Conservation (phyloP, 345 rosid species). For the Luvunga scandens region DNA sequence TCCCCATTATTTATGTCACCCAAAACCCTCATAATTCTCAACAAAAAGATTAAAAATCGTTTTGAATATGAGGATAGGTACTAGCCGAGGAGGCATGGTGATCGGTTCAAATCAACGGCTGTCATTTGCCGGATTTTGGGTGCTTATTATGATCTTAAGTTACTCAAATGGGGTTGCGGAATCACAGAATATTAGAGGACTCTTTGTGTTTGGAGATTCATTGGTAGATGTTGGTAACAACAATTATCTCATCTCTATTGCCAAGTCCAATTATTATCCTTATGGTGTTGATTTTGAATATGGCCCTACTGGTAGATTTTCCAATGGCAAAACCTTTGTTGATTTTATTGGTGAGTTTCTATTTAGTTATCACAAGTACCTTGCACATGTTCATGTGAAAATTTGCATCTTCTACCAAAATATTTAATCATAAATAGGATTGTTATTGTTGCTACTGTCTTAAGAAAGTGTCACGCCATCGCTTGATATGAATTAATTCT, state of each 20-base stretch:
- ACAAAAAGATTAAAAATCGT: too few species aligned
- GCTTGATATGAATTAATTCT: too few species aligned
- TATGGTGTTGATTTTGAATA: constrained; percentile 74
- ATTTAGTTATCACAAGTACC: not conserved
- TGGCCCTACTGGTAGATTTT: constrained; percentile 76
- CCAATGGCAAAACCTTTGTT: constrained; percentile 64
- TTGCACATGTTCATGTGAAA: too few species aligned
- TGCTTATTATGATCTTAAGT: constrained; percentile 21
- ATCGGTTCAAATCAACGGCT: not conserved
- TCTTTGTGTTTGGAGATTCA: constrained; percentile 91
- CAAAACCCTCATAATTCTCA: not conserved
- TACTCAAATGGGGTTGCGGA: constrained; percentile 24
- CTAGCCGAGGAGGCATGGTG: not conserved
- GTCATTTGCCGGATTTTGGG: constrained; percentile 14
- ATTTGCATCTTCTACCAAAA: not conserved
- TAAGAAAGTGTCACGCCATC: too few species aligned
- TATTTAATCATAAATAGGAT: too few species aligned
- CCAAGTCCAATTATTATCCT: constrained; percentile 71
- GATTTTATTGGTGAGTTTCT: constrained; percentile 58
- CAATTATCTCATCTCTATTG: constrained; percentile 59
- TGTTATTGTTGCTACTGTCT: too few species aligned
- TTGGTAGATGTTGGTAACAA: constrained; percentile 80
- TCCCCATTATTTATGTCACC: not conserved
- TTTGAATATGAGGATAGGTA: not conserved
- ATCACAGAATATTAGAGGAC: constrained; percentile 52